phyloP scores from a whole-genome alignment of 139 green algal species.

The Picochlorum sp. region DNA sequence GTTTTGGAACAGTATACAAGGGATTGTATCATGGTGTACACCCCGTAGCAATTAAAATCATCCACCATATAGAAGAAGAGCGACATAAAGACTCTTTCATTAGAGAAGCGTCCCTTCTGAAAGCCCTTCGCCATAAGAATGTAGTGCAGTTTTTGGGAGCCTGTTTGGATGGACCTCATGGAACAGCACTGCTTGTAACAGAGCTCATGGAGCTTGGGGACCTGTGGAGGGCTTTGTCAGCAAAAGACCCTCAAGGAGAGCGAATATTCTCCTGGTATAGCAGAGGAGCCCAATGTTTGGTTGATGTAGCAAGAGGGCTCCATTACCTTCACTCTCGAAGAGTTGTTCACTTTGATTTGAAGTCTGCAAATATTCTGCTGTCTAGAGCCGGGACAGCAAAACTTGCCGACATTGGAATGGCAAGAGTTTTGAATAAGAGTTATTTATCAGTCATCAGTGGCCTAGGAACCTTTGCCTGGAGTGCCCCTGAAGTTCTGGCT shows the following conservation, averaged over 20 bases:
- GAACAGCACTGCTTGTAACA: constrained; percentile 31
- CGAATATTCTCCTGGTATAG: constrained; percentile 29
- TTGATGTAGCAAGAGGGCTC: constrained; percentile 33
- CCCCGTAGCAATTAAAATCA: constrained; percentile 65
- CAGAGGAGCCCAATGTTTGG: constrained; percentile 17
- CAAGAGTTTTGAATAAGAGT: constrained; percentile 32
- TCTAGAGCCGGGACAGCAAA: constrained; percentile 23
- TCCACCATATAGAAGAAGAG: constrained; percentile 19
- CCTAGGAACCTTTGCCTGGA: constrained; percentile 31
- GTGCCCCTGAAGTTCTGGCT: constrained; percentile 32
- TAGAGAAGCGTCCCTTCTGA: constrained; percentile 27
- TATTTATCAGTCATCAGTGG: constrained; percentile 24
- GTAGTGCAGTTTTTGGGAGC: constrained; percentile 37
- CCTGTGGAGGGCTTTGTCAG: constrained; percentile 30
- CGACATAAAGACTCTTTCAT: constrained; percentile 20
- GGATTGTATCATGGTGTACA: constrained; percentile 58
- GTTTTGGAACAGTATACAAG: constrained; percentile 49
- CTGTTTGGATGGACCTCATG: constrained; percentile 12
- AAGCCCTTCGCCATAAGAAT: constrained; percentile 25
- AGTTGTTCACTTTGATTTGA: constrained; percentile 39
- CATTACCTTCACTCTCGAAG: constrained; percentile 25
- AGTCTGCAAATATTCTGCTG: constrained; percentile 38
- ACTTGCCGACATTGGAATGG: constrained; percentile 33
- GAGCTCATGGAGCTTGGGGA: constrained; percentile 38
- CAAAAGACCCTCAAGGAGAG: constrained; percentile 9